Conservation (phyloP, 1,284 basidiomycete species). For the Microbotryum lychnidis-dioicae region DNA sequence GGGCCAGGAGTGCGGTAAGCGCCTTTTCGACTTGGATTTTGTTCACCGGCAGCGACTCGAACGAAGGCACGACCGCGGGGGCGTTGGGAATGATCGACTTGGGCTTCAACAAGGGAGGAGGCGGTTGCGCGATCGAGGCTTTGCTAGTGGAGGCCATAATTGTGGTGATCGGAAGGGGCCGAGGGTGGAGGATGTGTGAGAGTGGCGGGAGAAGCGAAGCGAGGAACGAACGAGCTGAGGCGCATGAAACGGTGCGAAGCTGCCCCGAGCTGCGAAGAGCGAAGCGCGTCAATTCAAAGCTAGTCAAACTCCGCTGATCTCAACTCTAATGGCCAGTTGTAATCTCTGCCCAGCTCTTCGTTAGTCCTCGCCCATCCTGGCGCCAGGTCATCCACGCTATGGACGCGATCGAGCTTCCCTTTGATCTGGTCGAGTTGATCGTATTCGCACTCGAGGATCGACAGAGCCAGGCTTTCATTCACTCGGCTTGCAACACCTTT, state of each 20-base stretch:
- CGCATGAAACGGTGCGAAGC: neutral
- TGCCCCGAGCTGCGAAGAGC: neutral
- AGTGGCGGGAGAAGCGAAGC: neutral
- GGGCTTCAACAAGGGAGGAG: constrained; percentile 27
- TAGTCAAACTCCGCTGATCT: neutral
- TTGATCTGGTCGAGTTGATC: too few relatives aligned
- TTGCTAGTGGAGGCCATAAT: neutral
- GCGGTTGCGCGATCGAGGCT: constrained; percentile 1
- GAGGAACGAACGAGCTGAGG: constrained; percentile 2
- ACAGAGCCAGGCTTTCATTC: too few relatives aligned
- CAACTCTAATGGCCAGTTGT: too few relatives aligned
- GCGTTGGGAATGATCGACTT: constrained; percentile 24
- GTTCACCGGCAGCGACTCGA: constrained; percentile 47
- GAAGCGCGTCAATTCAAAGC: neutral
- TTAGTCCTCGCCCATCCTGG: too few relatives aligned
- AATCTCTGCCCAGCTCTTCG: too few relatives aligned
- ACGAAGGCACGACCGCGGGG: constrained; percentile 18
- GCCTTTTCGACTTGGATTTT: constrained; percentile 66
- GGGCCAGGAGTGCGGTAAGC: constrained; percentile 61
- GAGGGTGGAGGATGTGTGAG: neutral
- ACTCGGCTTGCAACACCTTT: too few relatives aligned
- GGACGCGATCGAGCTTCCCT: too few relatives aligned
- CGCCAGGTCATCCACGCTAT: too few relatives aligned
- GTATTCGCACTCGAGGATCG: too few relatives aligned
- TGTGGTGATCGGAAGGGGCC: neutral